Percentiles rank a stretch among this genome's conserved stretches.
Conservation (phyloP, 768 basidiomycete species). For the Leccinum rimulosum region DNA sequence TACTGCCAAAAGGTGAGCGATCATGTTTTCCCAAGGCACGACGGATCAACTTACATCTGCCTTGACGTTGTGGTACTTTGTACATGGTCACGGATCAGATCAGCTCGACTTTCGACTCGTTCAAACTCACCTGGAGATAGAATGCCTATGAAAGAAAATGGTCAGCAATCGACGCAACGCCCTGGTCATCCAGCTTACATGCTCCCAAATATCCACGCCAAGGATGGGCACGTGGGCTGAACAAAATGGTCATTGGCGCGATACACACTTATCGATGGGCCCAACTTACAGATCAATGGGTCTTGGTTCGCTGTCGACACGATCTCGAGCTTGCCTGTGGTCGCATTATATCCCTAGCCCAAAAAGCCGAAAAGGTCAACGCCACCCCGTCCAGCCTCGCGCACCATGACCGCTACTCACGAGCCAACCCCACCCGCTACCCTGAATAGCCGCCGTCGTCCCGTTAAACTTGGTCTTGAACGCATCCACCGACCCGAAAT, state of each 20-base stretch:
- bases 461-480: slow-evolving; percentile 89
- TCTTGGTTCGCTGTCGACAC: slow-evolving; percentile 97
- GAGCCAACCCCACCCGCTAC: slow-evolving; percentile 99
- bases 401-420: slow-evolving; percentile 37
- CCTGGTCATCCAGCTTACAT: slow-evolving; percentile 45
- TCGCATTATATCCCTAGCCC: slow-evolving; percentile 63
- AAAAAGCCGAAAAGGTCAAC: background rate
- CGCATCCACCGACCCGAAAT: slow-evolving; percentile 84
- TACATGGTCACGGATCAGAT: slow-evolving; percentile 20
- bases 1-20: slow-evolving; percentile 51
- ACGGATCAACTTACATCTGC: slow-evolving; percentile 64
- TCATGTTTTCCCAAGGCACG: background rate
- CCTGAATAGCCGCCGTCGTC: slow-evolving; percentile 88
- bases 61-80: slow-evolving; percentile 89
- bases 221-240: slow-evolving; percentile 85
- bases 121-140: slow-evolving; percentile 41
- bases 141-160: slow-evolving; percentile 49
- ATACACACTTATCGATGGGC: background rate
- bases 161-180: slow-evolving; percentile 1
- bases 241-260: slow-evolving; percentile 10
- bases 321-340: slow-evolving; percentile 76
- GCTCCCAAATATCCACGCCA: slow-evolving; percentile 98
- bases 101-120: background rate
- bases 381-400: background rate
- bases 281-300: slow-evolving; percentile 64